Conservation (phyloP, 805 yeast genomes). For the Candida boleticola region DNA sequence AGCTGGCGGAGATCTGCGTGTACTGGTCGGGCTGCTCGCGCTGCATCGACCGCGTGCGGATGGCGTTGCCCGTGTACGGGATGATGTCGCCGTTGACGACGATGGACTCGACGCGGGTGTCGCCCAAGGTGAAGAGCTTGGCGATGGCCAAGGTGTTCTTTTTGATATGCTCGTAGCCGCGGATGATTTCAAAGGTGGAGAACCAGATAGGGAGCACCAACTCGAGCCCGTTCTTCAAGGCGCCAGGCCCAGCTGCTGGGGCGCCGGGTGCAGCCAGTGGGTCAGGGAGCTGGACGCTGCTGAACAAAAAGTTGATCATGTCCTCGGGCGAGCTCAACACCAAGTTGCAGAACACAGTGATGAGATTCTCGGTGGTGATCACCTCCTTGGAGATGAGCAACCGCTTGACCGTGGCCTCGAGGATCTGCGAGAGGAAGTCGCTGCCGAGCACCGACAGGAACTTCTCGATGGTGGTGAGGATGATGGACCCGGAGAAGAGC, state of each 20-base stretch:
- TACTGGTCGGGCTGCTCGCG: constrained; percentile 59
- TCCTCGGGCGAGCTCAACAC: constrained; percentile 60
- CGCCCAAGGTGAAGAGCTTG: constrained; percentile 59
- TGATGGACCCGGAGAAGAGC: constrained; percentile 67
- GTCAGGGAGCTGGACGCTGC: constrained; percentile 27
- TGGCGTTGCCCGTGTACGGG: constrained; percentile 59
- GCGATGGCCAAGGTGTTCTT: constrained; percentile 70
- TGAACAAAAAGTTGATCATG: constrained; percentile 59
- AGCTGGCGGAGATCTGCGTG: constrained; percentile 64
- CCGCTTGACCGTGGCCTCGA: constrained; percentile 70
- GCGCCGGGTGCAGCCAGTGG: not conserved
- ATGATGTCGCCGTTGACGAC: constrained; percentile 76
- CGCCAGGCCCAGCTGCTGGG: not conserved
- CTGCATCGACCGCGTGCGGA: constrained; percentile 84
- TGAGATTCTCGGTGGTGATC: constrained; percentile 71
- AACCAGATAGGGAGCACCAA: constrained; percentile 79
- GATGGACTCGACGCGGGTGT: constrained; percentile 48
- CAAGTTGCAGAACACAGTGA: constrained; percentile 73
- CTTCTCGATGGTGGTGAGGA: constrained; percentile 56
- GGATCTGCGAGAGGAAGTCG: constrained; percentile 52
- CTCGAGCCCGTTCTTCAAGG: constrained; percentile 42
- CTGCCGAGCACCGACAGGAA: constrained; percentile 38
- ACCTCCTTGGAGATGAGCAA: constrained; percentile 65
- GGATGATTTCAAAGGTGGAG: constrained; percentile 70
- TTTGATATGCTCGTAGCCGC: constrained; percentile 73